Base-by-base conservation (phyloP, 2,329 filamentous ascomycete species). In the Ciborinia camelliae region DNA sequence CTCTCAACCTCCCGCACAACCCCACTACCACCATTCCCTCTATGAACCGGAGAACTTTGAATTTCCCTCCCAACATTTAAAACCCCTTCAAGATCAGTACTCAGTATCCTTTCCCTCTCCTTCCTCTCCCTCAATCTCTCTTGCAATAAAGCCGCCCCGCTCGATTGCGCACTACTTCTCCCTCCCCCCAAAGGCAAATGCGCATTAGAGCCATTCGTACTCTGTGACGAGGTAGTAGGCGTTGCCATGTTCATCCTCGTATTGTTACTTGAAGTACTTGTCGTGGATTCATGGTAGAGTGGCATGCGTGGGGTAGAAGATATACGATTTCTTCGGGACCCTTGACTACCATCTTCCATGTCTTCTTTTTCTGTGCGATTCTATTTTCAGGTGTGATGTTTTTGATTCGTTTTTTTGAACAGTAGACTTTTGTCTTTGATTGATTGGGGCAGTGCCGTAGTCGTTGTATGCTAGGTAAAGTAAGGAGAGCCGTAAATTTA, bases 61-160 rank as follows among this genome's bases (percentile, higher is more conserved):
- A 69, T 62, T 2, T 64, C 69, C 57, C 70, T 68, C 32, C 68
- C 68, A 14, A 37, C 41, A 37, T 64, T 65, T 2, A 57, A 32
- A 62, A n/a, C 35, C 6, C 57, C 41, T 48, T 55, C 43, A 64
- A 70, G 35, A 47, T 72, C 70, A 1, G 70, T 61, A 62, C 72
- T 75, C 41, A 67, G 66, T 47, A 69, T 70, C 35, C 66, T 65
- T 41, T 71, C 70, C 63, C 74, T 74, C 7, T 69, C 71, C 66
- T 75, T 75, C 48, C 73, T 72, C 60, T 76, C 74, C 47, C 74
- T 68, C 65, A 76, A 66, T 48, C 72, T 68, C 62, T 76, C 75
- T 52, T 76, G 74, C 41, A 76, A 62, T 35, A 76, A 65, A 63
- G 70, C 73, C 30, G 67, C 61, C 10, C 72, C 71, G 39, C 65